phyloP scores from a whole-genome alignment of 257 asterid genomes.

The Craterostigma plantagineum region DNA sequence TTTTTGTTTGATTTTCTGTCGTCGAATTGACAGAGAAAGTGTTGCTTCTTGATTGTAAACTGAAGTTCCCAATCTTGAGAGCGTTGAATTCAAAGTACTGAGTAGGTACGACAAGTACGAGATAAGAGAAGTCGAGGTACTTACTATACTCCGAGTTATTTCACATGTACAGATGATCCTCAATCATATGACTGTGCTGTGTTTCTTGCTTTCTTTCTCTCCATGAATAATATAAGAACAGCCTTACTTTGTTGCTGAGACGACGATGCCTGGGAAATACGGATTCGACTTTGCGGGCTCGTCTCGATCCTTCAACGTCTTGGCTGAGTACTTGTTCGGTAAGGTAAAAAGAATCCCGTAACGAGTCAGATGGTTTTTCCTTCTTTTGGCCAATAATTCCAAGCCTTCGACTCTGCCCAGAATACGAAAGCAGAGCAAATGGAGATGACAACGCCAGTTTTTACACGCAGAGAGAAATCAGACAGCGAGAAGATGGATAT shows the following conservation, averaged over 20 bases:
- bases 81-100: conserved; percentile 58
- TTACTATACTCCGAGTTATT: too few relatives aligned
- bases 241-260: conserved; percentile 72
- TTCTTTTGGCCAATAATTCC: neutral
- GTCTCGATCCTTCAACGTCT: conserved; percentile 56
- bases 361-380: neutral
- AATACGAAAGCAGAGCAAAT: conserved; percentile 46
- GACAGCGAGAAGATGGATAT: conserved; percentile 75
- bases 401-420: conserved; percentile 19
- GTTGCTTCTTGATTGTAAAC: neutral
- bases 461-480: conserved; percentile 32
- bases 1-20: neutral
- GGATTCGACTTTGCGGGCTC: conserved; percentile 72
- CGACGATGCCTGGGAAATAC: conserved; percentile 69
- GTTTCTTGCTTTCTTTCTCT: neutral
- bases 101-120: conserved; percentile 40
- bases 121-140: conserved; percentile 76
- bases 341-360: too few relatives aligned
- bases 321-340: conserved; percentile 90
- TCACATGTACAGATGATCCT: too few relatives aligned
- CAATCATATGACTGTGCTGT: too few relatives aligned
- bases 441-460: conserved; percentile 88
- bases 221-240: too few relatives aligned
- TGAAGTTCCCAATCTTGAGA: conserved; percentile 70
- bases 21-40: conserved; percentile 4